Evolutionary conservation across 768 basidiomycete species (phyloP).

Genomic region (Termitomyces sp.): DNA sequence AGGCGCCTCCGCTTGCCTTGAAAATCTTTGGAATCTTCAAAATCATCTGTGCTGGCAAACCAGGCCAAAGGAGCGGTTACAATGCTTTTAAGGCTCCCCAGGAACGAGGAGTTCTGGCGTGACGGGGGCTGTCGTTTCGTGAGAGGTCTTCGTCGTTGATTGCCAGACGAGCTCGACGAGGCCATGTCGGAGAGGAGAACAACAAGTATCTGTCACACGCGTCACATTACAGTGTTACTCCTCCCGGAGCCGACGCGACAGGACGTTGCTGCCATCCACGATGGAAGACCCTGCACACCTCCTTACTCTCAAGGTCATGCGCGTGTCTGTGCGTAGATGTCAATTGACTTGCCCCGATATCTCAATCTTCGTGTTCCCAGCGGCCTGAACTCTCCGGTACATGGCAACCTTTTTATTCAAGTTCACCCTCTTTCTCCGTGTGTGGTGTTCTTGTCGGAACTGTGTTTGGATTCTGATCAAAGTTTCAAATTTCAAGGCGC

Average conservation of each 20-base stretch:
- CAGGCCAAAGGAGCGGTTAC: conserved; percentile 64
- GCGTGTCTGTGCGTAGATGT: conserved; percentile 65
- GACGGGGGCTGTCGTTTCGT: conserved; percentile 31
- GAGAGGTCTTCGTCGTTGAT: conserved; percentile 21
- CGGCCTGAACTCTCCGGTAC: conserved; percentile 68
- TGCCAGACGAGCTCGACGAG: conserved; percentile 27
- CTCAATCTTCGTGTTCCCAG: conserved; percentile 29
- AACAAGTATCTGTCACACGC: conserved; percentile 21
- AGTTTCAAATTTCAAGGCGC: conserved; percentile 32
- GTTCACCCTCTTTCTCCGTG: conserved; percentile 73
- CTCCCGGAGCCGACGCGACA: neutral
- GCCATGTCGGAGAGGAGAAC: conserved; percentile 28
- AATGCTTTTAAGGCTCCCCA: conserved; percentile 60
- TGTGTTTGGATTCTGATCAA: neutral
- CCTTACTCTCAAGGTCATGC: conserved; percentile 82
- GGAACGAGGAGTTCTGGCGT: conserved; percentile 53
- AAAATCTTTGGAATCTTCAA: conserved; percentile 40
- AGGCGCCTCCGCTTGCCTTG: conserved; percentile 54
- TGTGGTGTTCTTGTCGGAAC: conserved; percentile 12
- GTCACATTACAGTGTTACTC: conserved; percentile 12
- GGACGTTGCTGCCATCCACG: conserved; percentile 2
- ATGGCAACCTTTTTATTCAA: conserved; percentile 88
- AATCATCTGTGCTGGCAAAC: conserved; percentile 44
- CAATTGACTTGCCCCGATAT: conserved; percentile 1
- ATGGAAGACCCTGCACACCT: conserved; percentile 61